Evolutionary conservation across 2,329 filamentous ascomycete genomes (phyloP).

Genomic region (Pyrenophora graminea): DNA sequence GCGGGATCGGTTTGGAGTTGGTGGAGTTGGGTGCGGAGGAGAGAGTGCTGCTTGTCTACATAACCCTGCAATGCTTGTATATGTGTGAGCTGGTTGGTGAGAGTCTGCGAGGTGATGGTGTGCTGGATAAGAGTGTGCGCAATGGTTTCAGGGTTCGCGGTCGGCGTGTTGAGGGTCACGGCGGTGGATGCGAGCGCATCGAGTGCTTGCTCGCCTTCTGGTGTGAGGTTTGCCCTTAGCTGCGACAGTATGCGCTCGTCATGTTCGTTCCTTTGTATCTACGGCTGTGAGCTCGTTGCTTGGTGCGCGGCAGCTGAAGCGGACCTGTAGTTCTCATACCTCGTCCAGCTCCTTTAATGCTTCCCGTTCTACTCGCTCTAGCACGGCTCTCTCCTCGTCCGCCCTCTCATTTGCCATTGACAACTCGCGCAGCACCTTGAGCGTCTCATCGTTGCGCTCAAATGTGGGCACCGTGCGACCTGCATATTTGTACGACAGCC

Average conservation of each 20-base stretch:
- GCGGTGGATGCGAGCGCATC: slow-evolving; percentile 44
- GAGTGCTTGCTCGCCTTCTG: slow-evolving; percentile 39
- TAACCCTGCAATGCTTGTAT: slow-evolving; percentile 42
- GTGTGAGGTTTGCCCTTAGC: slow-evolving; percentile 32
- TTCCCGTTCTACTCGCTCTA: slow-evolving; percentile 63
- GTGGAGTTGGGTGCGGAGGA: neutral
- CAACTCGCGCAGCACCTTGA: slow-evolving; percentile 73
- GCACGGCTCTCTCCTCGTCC: slow-evolving; percentile 68
- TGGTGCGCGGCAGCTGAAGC: slow-evolving; percentile 9
- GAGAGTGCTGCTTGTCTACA: slow-evolving; percentile 17
- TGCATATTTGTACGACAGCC: slow-evolving; percentile 72
- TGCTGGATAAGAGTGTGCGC: slow-evolving; percentile 44
- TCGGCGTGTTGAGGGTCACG: slow-evolving; percentile 42
- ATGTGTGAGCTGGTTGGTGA: slow-evolving; percentile 39
- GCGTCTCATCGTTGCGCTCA: slow-evolving; percentile 84
- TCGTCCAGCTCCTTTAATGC: slow-evolving; percentile 60
- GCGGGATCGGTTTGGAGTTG: slow-evolving; percentile 30
- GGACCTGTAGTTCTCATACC: slow-evolving; percentile 31
- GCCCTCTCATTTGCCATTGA: slow-evolving; percentile 76
- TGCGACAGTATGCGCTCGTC: slow-evolving; percentile 31
- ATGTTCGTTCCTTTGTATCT: slow-evolving; percentile 26
- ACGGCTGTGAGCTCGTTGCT: slow-evolving; percentile 17
- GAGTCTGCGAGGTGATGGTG: slow-evolving; percentile 36
- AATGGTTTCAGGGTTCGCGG: slow-evolving; percentile 31
- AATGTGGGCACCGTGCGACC: slow-evolving; percentile 70